These are phyloP conservation scores for Colletotrichum orchidophilum DNA, from an alignment of 2,329 filamentous ascomycete genomes.

Conservation along the genomic window DNA sequence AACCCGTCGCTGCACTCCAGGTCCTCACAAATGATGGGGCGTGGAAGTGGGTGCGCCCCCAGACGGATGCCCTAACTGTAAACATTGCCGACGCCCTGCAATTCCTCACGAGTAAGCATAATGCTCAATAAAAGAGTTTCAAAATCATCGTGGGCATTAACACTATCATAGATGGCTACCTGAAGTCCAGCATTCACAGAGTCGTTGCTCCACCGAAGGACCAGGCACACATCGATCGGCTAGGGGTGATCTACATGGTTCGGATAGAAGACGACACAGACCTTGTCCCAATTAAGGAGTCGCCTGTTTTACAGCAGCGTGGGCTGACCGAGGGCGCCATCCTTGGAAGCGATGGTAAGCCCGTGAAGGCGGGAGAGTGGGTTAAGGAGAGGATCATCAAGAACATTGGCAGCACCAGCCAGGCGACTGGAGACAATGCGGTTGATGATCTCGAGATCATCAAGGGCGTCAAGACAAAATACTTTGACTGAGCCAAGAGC, in stretches of 20 bases:
- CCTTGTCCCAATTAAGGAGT: conserved; percentile 39
- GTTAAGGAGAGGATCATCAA: conserved; percentile 39
- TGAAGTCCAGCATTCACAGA: conserved; percentile 46
- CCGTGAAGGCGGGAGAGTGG: conserved; percentile 43
- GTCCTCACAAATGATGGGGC: conserved; percentile 54
- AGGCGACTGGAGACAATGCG: conserved; percentile 30
- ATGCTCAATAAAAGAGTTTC: background rate
- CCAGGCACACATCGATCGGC: conserved; percentile 39
- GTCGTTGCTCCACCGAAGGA: conserved; percentile 45
- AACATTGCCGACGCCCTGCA: conserved; percentile 58
- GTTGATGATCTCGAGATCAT: conserved; percentile 30
- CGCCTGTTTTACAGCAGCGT: conserved; percentile 43
- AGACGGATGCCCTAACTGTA: conserved; percentile 52
- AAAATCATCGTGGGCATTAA: background rate
- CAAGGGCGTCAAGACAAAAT: conserved; percentile 32
- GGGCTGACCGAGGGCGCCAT: conserved; percentile 36
- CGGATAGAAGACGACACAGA: conserved; percentile 40
- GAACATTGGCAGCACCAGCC: conserved; percentile 32
- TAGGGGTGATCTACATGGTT: background rate
- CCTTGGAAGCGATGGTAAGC: conserved; percentile 34
- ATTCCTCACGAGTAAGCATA: conserved; percentile 49
- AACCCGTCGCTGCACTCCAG: conserved; percentile 64
- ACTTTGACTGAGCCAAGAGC: conserved; percentile 26
- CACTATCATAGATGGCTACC: conserved; percentile 41
- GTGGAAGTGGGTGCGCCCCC: conserved; percentile 42